Evolutionary conservation across 2,329 filamentous ascomycete species (phyloP).

Genomic region (Botrytis sinoallii): DNA sequence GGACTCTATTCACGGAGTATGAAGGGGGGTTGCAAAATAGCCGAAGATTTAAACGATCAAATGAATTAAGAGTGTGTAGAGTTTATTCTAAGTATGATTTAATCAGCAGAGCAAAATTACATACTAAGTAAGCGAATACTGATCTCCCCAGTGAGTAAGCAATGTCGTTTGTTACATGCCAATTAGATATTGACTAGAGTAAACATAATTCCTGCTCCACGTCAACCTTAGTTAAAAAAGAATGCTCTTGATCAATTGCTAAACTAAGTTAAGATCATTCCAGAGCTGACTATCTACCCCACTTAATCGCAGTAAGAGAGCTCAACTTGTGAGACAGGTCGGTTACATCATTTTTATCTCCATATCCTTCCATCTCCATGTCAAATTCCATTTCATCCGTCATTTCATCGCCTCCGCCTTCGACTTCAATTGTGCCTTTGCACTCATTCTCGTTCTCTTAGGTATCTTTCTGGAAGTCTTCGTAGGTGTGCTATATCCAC

Average conservation of each 20-base stretch:
- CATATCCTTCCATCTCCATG: not conserved
- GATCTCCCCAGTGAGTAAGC: not conserved
- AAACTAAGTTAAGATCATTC: not conserved
- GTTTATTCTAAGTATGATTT: not conserved
- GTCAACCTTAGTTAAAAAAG: not conserved
- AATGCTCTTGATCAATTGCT: not conserved
- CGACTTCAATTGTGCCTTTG: not conserved
- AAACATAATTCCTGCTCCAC: not conserved
- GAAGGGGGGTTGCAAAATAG: not conserved
- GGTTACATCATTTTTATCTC: not conserved
- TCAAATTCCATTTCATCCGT: not conserved
- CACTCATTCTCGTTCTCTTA: not conserved
- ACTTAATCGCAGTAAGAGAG: not conserved
- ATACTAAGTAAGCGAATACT: fast-evolving
- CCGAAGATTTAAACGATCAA: not conserved
- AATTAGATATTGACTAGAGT: not conserved
- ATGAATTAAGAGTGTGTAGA: not conserved
- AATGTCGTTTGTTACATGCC: fast-evolving
- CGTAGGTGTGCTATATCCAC: not conserved
- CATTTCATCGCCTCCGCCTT: not conserved
- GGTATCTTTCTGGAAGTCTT: not conserved
- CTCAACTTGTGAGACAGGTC: not conserved
- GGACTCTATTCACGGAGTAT: not conserved
- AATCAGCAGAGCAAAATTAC: fast-evolving
- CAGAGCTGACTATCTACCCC: not conserved